Evolutionary conservation across 768 basidiomycete species (phyloP).

Genomic region (Trametes cingulata): DNA sequence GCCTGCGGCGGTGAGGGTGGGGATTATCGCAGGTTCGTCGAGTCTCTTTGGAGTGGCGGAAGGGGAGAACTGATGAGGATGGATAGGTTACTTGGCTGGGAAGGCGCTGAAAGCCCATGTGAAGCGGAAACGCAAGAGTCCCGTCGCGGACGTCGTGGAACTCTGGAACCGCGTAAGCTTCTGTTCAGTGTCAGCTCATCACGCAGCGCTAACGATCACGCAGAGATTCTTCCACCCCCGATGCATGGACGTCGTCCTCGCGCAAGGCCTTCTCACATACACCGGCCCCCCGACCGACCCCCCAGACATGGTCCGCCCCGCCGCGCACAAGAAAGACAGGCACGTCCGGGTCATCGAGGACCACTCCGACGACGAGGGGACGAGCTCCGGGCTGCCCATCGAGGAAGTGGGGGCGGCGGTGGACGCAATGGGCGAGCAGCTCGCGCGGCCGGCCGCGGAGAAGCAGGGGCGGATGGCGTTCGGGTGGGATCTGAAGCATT

Average conservation of each 20-base stretch:
- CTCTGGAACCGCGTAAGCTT: slow-evolving; percentile 52
- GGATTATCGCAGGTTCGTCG: slow-evolving; percentile 10
- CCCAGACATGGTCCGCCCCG: slow-evolving; percentile 15
- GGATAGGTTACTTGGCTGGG: slow-evolving; percentile 3
- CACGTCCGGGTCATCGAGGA: neutral
- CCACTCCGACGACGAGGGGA: neutral
- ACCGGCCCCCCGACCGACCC: slow-evolving; percentile 8
- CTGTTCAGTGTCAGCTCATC: too few species aligned
- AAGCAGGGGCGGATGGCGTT: neutral
- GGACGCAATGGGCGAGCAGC: neutral
- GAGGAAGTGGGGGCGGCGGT: neutral
- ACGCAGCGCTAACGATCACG: too few species aligned
- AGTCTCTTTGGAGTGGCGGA: too few species aligned
- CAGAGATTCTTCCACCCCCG: slow-evolving; percentile 25
- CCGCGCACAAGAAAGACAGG: neutral
- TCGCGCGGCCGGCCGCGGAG: neutral
- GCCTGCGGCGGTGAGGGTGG: slow-evolving; percentile 13
- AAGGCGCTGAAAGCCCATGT: slow-evolving; percentile 5
- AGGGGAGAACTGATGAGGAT: neutral
- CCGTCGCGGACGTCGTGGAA: slow-evolving; percentile 44
- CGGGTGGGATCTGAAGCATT: slow-evolving; percentile 1
- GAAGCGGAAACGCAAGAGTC: slow-evolving; percentile 19
- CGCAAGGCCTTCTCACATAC: slow-evolving; percentile 18
- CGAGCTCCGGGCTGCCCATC: neutral
- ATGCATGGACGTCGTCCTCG: slow-evolving; percentile 18